Percentiles rank a stretch among this genome's conserved stretches.
These are phyloP conservation scores for Verbascum thapsus DNA, from an alignment of 257 asterid genomes.

Conservation along the genomic window DNA sequence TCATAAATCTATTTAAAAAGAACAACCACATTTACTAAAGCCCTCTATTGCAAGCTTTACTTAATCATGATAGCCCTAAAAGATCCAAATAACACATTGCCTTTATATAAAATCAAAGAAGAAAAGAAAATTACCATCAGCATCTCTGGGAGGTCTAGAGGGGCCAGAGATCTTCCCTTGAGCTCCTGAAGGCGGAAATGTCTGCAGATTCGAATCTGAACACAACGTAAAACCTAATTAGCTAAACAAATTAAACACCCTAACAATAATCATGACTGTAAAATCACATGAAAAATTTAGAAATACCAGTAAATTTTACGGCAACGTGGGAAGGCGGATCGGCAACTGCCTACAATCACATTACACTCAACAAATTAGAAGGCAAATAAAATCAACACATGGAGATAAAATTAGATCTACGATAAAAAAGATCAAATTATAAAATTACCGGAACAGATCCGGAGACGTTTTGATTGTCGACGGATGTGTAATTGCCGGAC, in stretches of 20 bases:
- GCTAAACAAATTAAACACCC: not conserved
- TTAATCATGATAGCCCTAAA: not conserved
- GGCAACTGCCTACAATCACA: slow-evolving; percentile 60
- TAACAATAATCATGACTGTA: slow-evolving; percentile 11
- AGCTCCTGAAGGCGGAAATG: slow-evolving; percentile 81
- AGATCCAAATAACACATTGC: slow-evolving; percentile 3
- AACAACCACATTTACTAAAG: not conserved
- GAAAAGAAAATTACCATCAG: slow-evolving; percentile 91
- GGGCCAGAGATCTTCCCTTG: slow-evolving; percentile 88
- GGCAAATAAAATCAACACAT: not conserved
- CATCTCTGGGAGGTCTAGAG: slow-evolving; percentile 95
- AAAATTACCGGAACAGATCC: slow-evolving; percentile 89
- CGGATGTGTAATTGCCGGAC: slow-evolving; percentile 85
- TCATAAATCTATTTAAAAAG: not conserved
- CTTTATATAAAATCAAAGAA: slow-evolving; percentile 1
- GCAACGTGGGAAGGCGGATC: slow-evolving; percentile 74
- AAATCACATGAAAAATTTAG: not conserved
- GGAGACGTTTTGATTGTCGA: slow-evolving; percentile 74
- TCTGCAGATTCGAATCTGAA: slow-evolving; percentile 90
- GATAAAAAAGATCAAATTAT: not conserved
- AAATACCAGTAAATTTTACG: slow-evolving; percentile 74
- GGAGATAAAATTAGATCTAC: slow-evolving; percentile 30
- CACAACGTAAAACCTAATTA: slow-evolving; percentile 23
- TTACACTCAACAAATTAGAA: slow-evolving; percentile 19
- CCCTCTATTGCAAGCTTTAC: not conserved